These are phyloP conservation scores for Eucalyptus marginata DNA, from an alignment of 345 rosid genomes.

Conservation along the genomic window DNA sequence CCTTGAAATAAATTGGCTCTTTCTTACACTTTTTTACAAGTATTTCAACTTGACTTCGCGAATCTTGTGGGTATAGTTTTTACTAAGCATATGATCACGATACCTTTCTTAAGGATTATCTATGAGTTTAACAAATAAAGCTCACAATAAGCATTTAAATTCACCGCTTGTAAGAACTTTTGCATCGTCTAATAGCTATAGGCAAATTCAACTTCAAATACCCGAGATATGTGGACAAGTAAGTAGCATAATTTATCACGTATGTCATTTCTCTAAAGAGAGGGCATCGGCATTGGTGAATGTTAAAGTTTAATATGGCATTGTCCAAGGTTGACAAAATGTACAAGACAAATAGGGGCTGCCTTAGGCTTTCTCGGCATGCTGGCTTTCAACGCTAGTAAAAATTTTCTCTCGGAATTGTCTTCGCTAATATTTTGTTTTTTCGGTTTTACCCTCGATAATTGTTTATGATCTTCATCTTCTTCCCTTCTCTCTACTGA, in stretches of 20 bases:
- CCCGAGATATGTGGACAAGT: conserved; percentile 17
- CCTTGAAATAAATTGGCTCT: neutral
- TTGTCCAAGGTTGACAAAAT: neutral
- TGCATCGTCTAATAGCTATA: conserved; percentile 6
- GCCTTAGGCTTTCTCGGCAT: too few species aligned
- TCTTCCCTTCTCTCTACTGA: too few species aligned
- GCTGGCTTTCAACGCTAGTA: too few species aligned
- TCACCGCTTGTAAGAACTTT: conserved; percentile 14
- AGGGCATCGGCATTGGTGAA: neutral
- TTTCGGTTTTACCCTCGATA: too few species aligned
- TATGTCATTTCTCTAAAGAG: neutral
- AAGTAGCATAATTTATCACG: neutral
- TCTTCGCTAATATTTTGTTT: too few species aligned
- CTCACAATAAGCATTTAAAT: neutral
- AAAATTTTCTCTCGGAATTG: too few species aligned
- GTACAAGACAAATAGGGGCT: neutral
- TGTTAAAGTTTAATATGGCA: neutral
- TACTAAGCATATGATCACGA: neutral
- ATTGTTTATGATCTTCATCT: too few species aligned
- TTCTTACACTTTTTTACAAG: neutral
- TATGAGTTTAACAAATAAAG: neutral
- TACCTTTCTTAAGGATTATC: neutral
- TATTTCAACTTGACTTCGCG: neutral
- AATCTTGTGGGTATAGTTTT: too few species aligned
- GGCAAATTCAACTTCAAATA: conserved; percentile 5